Base-by-base conservation (phyloP, 2,329 filamentous ascomycete species). In the Aspergillus eucalypticola region DNA sequence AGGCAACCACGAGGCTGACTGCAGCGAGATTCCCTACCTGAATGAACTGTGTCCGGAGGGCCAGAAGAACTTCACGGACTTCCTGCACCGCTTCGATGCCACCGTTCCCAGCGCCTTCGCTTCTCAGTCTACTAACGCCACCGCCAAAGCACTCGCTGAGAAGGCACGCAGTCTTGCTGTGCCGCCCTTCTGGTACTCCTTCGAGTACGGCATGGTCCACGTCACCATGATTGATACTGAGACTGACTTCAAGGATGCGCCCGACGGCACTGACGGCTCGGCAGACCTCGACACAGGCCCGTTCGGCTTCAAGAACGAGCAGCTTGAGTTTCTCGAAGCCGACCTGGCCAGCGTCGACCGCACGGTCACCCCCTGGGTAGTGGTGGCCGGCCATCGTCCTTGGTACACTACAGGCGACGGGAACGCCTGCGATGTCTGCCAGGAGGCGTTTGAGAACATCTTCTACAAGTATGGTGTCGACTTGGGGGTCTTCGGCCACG, bases 11-110 rank as follows among this genome's bases (percentile, higher is more conserved):
- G 85, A 87, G 68, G 84, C 84, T 0, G 73, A 76, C 46, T 86
- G 84, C 67, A 67, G 64, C 1, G 70, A 74, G 41, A 66, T 73
- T 17, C 68, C 71, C 8, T 68, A 65, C 42, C 59, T 66, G 0
- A 55, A 61, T 1, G 59, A 62, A 1, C 66, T 70, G 5, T 74
- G 72, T 52, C 71, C 70, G 0, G 71, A 76, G 2, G 84, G 84
- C 5, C 84, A 87, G 68, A 81, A 77, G 64, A 87, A 87, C 71
- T 87, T 87, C 69, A 86, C 84, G 3, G 84, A 85, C 61, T 86
- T 84, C 71, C 79, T 82, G 76, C 81, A 80, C 63, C 81, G 84
- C 27, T 87, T 84, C 67, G 80, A 81, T 11, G 66, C 75, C 11
- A 83, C 79, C 17, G 83, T 85, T 81, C 82, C 84, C 0, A 78